These are phyloP conservation scores for Nakazawaea sp. DNA, from an alignment of 805 yeast species.

Conservation along the genomic window DNA sequence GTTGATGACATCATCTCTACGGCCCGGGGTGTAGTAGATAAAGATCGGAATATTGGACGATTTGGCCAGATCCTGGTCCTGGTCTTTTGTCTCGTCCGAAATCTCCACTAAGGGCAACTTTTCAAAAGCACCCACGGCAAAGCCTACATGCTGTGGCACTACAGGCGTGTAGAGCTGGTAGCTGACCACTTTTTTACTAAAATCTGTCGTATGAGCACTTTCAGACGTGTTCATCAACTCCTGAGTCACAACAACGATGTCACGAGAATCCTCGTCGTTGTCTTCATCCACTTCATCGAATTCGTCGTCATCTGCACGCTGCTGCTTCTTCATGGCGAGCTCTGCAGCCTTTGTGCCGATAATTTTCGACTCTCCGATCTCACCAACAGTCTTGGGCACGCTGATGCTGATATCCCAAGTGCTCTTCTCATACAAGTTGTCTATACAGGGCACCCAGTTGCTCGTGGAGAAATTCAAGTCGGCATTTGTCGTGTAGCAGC, in stretches of 20 bases:
- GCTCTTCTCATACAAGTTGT: conserved; percentile 77
- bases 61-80: conserved; percentile 22
- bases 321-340: conserved; percentile 19
- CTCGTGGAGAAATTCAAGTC: conserved; percentile 78
- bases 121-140: conserved; percentile 88
- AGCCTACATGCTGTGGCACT: conserved; percentile 91
- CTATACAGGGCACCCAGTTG: conserved; percentile 97
- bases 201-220: conserved; percentile 68
- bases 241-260: conserved; percentile 62
- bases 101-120: conserved; percentile 46
- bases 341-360: conserved; percentile 33
- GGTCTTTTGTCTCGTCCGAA: conserved; percentile 25
- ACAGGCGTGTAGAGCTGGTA: conserved; percentile 78
- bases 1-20: conserved; percentile 49
- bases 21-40: conserved; percentile 59
- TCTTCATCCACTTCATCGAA: conserved; percentile 28
- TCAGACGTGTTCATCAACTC: conserved; percentile 63
- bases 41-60: conserved; percentile 44
- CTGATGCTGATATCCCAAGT: conserved; percentile 91
- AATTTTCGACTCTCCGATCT: conserved; percentile 46
- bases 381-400: conserved; percentile 73
- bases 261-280: conserved; percentile 35
- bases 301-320: conserved; percentile 19
- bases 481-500: conserved; percentile 77
- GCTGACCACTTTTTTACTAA: conserved; percentile 64